These are phyloP conservation scores for Cladosporium sp. DNA, from an alignment of 2,329 filamentous ascomycete genomes.

Conservation along the genomic window DNA sequence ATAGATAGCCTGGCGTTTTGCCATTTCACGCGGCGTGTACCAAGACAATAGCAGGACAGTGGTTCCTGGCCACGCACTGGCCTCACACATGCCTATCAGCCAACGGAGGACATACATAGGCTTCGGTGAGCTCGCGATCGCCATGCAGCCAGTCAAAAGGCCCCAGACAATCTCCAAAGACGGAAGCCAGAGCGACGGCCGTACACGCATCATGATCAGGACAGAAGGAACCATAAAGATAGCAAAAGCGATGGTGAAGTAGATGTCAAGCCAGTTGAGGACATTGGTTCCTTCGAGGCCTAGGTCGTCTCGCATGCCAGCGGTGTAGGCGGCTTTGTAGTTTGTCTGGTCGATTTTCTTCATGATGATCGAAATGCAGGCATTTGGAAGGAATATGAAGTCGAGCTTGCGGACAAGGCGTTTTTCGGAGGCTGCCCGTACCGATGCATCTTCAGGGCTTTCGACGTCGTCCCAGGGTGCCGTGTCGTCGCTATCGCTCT, in stretches of 20 bases:
- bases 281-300: slow-evolving; percentile 32
- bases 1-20: slow-evolving; percentile 55
- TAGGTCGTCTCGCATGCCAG: slow-evolving; percentile 38
- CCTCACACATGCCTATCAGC: slow-evolving; percentile 47
- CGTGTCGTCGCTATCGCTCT: not conserved
- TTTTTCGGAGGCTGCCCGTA: not conserved
- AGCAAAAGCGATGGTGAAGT: slow-evolving; percentile 29
- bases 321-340: slow-evolving; percentile 39
- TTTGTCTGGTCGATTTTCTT: slow-evolving; percentile 34
- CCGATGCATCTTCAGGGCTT: not conserved
- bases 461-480: not conserved
- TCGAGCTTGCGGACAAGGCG: slow-evolving; percentile 18
- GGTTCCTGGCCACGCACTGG: slow-evolving; percentile 51
- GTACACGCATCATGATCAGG: slow-evolving; percentile 29
- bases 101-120: slow-evolving; percentile 37
- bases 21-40: slow-evolving; percentile 56
- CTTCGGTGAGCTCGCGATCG: slow-evolving; percentile 32
- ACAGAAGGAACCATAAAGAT: slow-evolving; percentile 35
- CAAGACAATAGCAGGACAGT: slow-evolving; percentile 57
- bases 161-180: slow-evolving; percentile 38
- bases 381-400: slow-evolving; percentile 13
- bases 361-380: slow-evolving; percentile 13
- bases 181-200: slow-evolving; percentile 29
- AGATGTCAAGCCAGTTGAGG: slow-evolving; percentile 35
- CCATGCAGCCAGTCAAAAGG: slow-evolving; percentile 35